A percentile compares a stretch with the other conserved stretches of the same genome.
These are phyloP conservation scores for Daedalea quercina DNA, from an alignment of 768 basidiomycete genomes.

Conservation along the genomic window DNA sequence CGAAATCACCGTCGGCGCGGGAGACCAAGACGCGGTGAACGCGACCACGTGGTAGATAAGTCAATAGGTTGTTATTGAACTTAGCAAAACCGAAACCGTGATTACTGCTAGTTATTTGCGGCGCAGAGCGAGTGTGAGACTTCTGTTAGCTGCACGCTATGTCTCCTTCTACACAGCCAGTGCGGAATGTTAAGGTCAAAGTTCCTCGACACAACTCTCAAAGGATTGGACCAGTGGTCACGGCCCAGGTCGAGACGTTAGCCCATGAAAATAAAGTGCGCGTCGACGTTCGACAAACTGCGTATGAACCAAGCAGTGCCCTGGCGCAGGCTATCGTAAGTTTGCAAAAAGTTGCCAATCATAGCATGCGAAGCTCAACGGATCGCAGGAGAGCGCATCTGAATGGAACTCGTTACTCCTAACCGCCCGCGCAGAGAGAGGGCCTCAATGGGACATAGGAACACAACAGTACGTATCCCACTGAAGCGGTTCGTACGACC, in stretches of 20 bases:
- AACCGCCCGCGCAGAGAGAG: constrained; percentile 73
- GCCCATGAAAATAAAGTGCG: constrained; percentile 42
- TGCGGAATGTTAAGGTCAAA: constrained; percentile 50
- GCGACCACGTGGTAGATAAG: background rate
- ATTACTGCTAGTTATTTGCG: too few species aligned
- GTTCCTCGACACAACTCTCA: constrained; percentile 76
- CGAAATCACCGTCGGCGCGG: background rate
- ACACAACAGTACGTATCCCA: constrained; percentile 68
- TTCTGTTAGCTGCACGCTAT: too few species aligned
- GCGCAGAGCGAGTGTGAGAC: too few species aligned
- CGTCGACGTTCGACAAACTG: constrained; percentile 59
- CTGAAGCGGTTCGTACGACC: too few species aligned
- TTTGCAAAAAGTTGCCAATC: constrained; percentile 14
- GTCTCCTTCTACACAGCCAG: constrained; percentile 51
- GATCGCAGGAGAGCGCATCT: constrained; percentile 62
- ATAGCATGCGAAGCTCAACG: background rate
- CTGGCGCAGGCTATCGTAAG: constrained; percentile 63
- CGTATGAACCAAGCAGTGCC: constrained; percentile 39
- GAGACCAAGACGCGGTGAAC: background rate
- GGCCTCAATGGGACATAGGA: constrained; percentile 84
- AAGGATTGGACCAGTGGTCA: constrained; percentile 57
- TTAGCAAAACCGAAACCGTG: too few species aligned
- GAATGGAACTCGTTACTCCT: constrained; percentile 82
- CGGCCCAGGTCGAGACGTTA: constrained; percentile 47
- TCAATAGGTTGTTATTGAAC: too few species aligned